Base-by-base conservation (phyloP, 2,329 filamentous ascomycete species). In the Alternaria postmessia region DNA sequence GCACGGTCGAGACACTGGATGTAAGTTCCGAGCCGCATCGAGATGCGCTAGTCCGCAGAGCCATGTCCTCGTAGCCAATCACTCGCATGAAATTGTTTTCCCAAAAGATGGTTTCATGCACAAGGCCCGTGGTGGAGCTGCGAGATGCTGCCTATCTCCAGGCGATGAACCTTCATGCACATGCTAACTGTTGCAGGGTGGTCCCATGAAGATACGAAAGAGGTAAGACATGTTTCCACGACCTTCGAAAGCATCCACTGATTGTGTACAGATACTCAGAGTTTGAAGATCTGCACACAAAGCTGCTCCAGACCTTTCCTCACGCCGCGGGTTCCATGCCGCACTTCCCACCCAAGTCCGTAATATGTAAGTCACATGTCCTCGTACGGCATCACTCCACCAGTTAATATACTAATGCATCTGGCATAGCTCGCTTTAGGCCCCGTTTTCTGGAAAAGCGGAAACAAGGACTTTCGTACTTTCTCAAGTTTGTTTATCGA, bases 291-390 rank as follows among this genome's bases (percentile, higher is more conserved):
- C 86, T 99, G 62, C 87, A 93, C 54, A 81, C 85, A 51, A 88
- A 88, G 66, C 85, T 99, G 20, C 82, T 93, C 43, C 83, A 86
- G 69, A 92, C 93, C 1, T 98, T 98, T 69, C 94, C 95, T 5
- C 87, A 90, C 68, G 94, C 94, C 22, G 88, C 88, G 72, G 91
- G 87, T 24, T 92, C 93, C n/a, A 88, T 99, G 75, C 95, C 95
- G n/a, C 84, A 87, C 36, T 83, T 99, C 61, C 95, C 95, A 44
- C 92, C 93, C 34, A 99, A 99, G 81, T 96, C 92, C 75, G 83
- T 96, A 52, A 88, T 98, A 54, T 94, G 91, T 81, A 91, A 87
- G 82, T 77, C 53, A 62, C 48, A 57, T 42, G 54, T 36, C 18
- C 46, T 34, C 48, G 20, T 9, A 59, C 54, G 61, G 66, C 64